Conservation (phyloP, 768 basidiomycete genomes). For the Punctularia strigosozonata region DNA sequence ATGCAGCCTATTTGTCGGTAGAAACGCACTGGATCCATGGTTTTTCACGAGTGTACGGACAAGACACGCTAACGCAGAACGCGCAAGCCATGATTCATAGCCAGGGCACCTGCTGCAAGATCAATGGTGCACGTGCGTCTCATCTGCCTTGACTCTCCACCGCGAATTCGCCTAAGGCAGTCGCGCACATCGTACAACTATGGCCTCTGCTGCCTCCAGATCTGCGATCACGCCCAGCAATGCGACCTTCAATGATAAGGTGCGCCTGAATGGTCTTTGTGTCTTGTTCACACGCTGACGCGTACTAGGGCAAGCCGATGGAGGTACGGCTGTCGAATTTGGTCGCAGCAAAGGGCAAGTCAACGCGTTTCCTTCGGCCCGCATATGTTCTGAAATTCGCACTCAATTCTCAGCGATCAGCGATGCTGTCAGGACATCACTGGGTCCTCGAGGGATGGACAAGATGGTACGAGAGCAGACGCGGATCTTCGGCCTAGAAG, state of each 20-base stretch:
- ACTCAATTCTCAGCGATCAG: slow-evolving; percentile 61
- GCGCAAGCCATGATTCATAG: too few relatives aligned
- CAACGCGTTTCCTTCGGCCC: neutral
- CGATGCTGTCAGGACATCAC: slow-evolving; percentile 91
- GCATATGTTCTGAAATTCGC: slow-evolving; percentile 3
- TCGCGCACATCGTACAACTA: too few relatives aligned
- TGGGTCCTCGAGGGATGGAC: slow-evolving; percentile 98
- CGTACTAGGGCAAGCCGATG: slow-evolving; percentile 86
- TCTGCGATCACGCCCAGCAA: slow-evolving; percentile 41
- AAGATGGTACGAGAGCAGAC: slow-evolving; percentile 67
- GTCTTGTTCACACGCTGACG: slow-evolving; percentile 12
- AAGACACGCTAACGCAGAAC: too few relatives aligned
- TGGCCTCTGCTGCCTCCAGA: slow-evolving; percentile 18
- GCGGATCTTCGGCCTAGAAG: slow-evolving; percentile 1
- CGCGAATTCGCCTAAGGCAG: too few relatives aligned
- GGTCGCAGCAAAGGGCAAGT: slow-evolving; percentile 91
- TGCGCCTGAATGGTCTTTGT: slow-evolving; percentile 12
- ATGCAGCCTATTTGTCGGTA: too few relatives aligned
- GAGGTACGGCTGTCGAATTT: slow-evolving; percentile 95
- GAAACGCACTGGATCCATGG: too few relatives aligned
- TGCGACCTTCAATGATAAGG: slow-evolving; percentile 84
- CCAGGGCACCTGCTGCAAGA: slow-evolving; percentile 9
- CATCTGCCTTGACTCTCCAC: too few relatives aligned
- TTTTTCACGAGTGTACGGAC: too few relatives aligned
- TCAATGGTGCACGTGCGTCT: too few relatives aligned